phyloP scores from a whole-genome alignment of 352 stramenopile genomes.

The Globisporangium recalcitrans region DNA sequence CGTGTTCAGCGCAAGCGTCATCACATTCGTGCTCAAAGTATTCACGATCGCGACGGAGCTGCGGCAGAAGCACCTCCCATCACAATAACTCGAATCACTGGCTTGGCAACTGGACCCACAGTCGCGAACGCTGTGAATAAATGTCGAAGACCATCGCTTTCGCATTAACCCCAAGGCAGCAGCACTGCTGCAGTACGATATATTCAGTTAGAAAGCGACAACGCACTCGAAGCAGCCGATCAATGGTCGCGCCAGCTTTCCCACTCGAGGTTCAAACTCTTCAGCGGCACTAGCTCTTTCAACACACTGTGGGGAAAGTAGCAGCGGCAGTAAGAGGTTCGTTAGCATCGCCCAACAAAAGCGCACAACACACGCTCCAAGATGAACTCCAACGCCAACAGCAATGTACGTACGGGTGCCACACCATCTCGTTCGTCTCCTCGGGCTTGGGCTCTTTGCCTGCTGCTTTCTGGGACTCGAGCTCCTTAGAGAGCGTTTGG shows the following conservation, averaged over 20 bases:
- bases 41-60: conserved; percentile 21
- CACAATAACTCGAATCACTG: no score
- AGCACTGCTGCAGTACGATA: no score
- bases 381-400: neutral
- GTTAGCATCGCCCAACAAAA: neutral
- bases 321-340: neutral
- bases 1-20: conserved; percentile 35
- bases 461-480: conserved; percentile 33
- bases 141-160: no score
- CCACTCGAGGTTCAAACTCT: conserved; percentile 77
- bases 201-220: no score
- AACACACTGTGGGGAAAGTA: conserved; percentile 39
- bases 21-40: conserved; percentile 39
- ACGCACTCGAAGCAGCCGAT: no score
- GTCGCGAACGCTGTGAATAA: no score
- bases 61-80: conserved; percentile 11
- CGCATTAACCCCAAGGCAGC: no score
- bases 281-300: conserved; percentile 67
- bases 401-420: conserved; percentile 67
- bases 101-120: no score
- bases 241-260: conserved; percentile 81
- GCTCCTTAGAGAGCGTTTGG: conserved; percentile 56
- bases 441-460: conserved; percentile 58
- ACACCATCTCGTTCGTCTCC: conserved; percentile 72
- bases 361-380: conserved; percentile 8